Base-by-base conservation (phyloP, 192 early-diverging fungal genomes). In the Lunasporangiospora selenospora region DNA sequence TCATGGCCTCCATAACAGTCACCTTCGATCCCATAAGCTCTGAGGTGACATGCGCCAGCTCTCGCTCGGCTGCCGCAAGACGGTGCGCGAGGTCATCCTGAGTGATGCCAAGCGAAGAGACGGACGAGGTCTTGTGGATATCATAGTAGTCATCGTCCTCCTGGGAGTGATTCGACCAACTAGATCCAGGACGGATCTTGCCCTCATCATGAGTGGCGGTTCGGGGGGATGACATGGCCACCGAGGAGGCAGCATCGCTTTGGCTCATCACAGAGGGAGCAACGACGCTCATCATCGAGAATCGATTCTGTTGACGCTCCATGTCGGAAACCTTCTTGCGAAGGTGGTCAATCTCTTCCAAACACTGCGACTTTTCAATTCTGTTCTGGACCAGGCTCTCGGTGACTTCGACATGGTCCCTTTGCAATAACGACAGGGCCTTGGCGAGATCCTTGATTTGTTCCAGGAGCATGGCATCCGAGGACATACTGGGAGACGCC, bases 321-420 rank as follows among this genome's bases (percentile, higher is more conserved):
- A 83, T 65, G 34, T 64, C 64, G 2, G 43, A 27, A 9, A 85
- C 51, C 33, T 63, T 73, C 41, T 62, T 79, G 16, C 83, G 87
- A 7, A 92, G 65, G 38, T 77, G 71, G 16, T 90, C 78, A 40
- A 82, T 65, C 59, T 84, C 80, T 10, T 75, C 77, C 44, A 76
- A 59, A 9, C 76, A 45, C 50, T 77, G 77, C 21, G 80, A 77
- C 52, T 77, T 79, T 47, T 77, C 79, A 67, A 89, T 73, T 64
- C 85, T 81, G 37, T 67, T 59, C 37, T 75, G 77, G n/a, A 93
- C 75, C 16, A 86, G 56, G 36, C 80, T 58, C 47, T 90, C 89
- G 18, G 85, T 87, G 15, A 91, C 63, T 7, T 84, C 71, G 2
- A 82, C 76, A 46, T 93, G 88, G 38, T 92, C 92, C 53, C 81